phyloP scores from a whole-genome alignment of 2,329 filamentous ascomycete genomes.

The Stromatinia cepivora region DNA sequence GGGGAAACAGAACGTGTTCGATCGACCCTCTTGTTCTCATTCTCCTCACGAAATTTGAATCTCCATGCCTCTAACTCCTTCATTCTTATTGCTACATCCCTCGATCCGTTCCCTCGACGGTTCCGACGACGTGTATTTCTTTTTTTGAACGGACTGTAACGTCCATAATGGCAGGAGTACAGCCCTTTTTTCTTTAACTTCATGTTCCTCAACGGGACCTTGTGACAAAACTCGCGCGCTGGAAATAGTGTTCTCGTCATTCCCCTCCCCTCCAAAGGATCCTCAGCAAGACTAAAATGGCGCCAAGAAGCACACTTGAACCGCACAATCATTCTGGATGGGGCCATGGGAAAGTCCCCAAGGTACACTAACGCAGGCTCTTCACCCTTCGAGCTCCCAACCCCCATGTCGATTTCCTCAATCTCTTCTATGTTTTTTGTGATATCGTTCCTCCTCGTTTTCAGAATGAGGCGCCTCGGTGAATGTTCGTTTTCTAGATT shows the following conservation, averaged over 20 bases:
- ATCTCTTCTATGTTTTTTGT: not conserved
- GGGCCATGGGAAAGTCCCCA: not conserved
- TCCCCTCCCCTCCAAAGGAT: not conserved
- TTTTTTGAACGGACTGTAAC: too few species aligned
- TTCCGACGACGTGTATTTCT: too few species aligned
- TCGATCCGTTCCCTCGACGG: too few species aligned
- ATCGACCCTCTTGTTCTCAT: not conserved
- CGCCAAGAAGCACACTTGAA: too few species aligned
- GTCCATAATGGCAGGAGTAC: too few species aligned
- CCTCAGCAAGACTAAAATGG: too few species aligned
- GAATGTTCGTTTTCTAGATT: not conserved
- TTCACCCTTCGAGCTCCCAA: not conserved
- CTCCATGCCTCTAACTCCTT: not conserved
- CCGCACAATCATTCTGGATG: not conserved
- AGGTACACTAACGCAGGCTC: not conserved
- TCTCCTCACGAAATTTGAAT: not conserved
- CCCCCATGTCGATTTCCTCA: not conserved
- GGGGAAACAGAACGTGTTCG: too few species aligned
- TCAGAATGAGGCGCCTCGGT: too few species aligned
- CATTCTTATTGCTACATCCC: not conserved
- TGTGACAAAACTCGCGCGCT: too few species aligned
- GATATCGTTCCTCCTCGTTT: too few species aligned
- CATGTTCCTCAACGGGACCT: too few species aligned
- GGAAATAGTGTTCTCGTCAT: not conserved
- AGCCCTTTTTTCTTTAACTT: too few species aligned